A percentile compares a stretch with the other conserved stretches of the same genome.
Conservation (phyloP, 306 rosid species). For the Fragaria nilgerrensis region DNA sequence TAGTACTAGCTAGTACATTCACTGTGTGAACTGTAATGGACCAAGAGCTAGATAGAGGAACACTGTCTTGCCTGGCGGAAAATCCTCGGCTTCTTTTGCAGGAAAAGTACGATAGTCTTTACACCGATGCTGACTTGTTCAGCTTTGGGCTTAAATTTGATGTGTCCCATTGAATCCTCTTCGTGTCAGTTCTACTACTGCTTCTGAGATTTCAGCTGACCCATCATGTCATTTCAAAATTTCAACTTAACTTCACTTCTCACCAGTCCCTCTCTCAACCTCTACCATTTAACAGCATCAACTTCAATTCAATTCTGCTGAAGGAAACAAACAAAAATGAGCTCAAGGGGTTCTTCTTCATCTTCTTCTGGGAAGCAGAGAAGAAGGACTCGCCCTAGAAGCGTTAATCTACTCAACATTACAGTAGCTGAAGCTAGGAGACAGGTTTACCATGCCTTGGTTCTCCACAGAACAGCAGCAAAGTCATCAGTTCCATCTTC, state of each 20-base stretch:
- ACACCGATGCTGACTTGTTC: not conserved
- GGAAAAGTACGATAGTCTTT: not conserved
- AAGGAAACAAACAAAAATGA: slow-evolving; percentile 4
- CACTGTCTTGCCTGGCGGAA: slow-evolving; percentile 9
- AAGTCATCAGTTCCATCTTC: slow-evolving; percentile 11
- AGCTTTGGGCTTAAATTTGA: slow-evolving; percentile 20
- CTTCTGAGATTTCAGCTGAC: slow-evolving; percentile 19
- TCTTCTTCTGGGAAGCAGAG: slow-evolving; percentile 16
- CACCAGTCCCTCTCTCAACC: slow-evolving; percentile 1
- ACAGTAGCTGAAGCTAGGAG: slow-evolving; percentile 32
- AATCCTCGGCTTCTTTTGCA: not conserved
- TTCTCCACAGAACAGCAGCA: slow-evolving; percentile 31
- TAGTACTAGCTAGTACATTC: not conserved
- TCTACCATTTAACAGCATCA: not conserved
- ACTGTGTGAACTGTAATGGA: not conserved
- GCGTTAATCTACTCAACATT: slow-evolving; percentile 9
- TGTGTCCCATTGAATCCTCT: slow-evolving; percentile 43
- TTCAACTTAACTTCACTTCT: not conserved
- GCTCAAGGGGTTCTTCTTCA: slow-evolving; percentile 3
- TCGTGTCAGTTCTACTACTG: slow-evolving; percentile 43
- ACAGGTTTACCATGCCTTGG: slow-evolving; percentile 38
- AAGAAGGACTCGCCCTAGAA: slow-evolving; percentile 24
- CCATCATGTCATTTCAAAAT: slow-evolving; percentile 13
- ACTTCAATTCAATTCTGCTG: not conserved
- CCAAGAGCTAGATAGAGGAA: not conserved